Evolutionary conservation across 2,329 filamentous ascomycete species (phyloP).

Genomic region (Albophoma yamanashiensis): DNA sequence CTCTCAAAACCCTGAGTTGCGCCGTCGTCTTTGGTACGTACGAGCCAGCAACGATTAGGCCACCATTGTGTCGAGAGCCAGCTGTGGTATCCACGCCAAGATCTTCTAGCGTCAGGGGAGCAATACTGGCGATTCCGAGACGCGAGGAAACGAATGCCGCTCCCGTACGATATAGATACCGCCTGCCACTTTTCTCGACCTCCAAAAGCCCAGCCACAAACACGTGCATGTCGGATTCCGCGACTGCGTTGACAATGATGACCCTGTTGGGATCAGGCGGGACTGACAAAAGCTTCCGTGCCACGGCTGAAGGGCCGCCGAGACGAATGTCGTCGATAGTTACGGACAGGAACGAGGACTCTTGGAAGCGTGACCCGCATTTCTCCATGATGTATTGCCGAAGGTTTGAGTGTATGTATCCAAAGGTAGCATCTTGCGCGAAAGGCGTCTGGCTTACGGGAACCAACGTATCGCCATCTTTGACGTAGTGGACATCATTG

Average conservation of each 20-base stretch:
- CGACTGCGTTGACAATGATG: constrained; percentile 42
- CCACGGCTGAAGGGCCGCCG: constrained; percentile 15
- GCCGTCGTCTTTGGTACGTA: constrained; percentile 49
- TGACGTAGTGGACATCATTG: constrained; percentile 46
- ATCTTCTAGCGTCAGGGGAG: constrained; percentile 34
- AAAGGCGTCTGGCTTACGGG: constrained; percentile 42
- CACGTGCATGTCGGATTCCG: constrained; percentile 43
- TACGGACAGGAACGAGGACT: constrained; percentile 14
- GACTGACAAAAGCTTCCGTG: constrained; percentile 18
- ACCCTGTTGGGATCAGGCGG: constrained; percentile 23
- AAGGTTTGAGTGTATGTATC: constrained; percentile 40
- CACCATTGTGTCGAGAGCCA: constrained; percentile 20
- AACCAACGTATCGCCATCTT: constrained; percentile 28
- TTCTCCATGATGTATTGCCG: constrained; percentile 41
- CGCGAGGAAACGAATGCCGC: constrained; percentile 32
- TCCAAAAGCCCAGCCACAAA: constrained; percentile 37
- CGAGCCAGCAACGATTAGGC: constrained; percentile 42
- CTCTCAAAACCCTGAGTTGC: constrained; percentile 32
- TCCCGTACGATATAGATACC: constrained; percentile 26
- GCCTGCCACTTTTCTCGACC: constrained; percentile 17
- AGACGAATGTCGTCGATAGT: constrained; percentile 18
- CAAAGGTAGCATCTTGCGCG: constrained; percentile 45
- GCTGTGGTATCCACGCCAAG: constrained; percentile 18
- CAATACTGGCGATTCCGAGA: constrained; percentile 37
- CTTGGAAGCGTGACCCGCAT: constrained; percentile 18